Conservation (phyloP, 768 basidiomycete genomes). For the Suillus subluteus region DNA sequence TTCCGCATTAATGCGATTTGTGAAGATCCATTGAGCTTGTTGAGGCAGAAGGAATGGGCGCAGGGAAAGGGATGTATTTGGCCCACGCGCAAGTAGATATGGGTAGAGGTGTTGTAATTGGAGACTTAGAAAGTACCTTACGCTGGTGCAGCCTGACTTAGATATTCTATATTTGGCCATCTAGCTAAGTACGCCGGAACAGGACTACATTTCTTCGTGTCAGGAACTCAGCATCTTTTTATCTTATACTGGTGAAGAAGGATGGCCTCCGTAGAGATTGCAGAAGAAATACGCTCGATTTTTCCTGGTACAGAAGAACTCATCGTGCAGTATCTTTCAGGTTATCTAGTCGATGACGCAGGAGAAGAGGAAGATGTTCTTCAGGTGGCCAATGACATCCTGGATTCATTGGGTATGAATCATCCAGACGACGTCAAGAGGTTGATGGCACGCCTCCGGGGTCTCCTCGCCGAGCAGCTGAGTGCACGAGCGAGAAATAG, state of each 20-base stretch:
- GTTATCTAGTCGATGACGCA: conserved; percentile 87
- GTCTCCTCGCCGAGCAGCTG: conserved; percentile 68
- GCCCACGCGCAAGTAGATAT: background rate
- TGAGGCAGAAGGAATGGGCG: background rate
- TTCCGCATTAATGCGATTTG: background rate
- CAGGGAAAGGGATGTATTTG: background rate
- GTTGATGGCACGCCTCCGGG: conserved; percentile 66
- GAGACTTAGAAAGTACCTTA: background rate
- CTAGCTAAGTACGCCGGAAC: background rate
- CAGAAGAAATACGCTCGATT: conserved; percentile 70
- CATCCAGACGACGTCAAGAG: conserved; percentile 59
- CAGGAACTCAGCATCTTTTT: background rate
- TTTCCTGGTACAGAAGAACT: conserved; percentile 84
- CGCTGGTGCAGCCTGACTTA: no score
- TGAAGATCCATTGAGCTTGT: background rate
- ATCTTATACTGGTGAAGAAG: background rate
- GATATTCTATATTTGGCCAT: background rate
- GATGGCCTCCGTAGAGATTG: conserved; percentile 78
- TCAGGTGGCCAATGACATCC: conserved; percentile 71
- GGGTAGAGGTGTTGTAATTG: background rate
- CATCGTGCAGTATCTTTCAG: conserved; percentile 84
- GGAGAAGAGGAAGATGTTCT: conserved; percentile 88
- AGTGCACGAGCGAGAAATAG: conserved; percentile 58
- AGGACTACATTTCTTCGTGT: background rate
- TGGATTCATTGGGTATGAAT: conserved; percentile 75